Conservation (phyloP, 495 filamentous ascomycete species). For the Physcia stellaris region DNA sequence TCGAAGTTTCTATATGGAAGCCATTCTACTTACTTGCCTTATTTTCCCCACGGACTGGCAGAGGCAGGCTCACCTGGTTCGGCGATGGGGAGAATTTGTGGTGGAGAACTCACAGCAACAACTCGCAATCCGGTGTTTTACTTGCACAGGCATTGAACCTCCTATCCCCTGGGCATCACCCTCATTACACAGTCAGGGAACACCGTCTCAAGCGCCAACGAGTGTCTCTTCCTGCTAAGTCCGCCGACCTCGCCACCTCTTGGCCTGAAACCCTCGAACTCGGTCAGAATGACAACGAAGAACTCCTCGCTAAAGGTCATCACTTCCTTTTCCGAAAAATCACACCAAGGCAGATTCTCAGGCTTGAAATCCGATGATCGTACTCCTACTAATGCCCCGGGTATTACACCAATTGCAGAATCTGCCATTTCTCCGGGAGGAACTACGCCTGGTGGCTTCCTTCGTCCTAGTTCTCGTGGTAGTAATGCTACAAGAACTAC, state of each 20-base stretch:
- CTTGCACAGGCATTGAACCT: conserved; percentile 64
- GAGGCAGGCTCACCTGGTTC: conserved; percentile 70
- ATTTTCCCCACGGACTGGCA: conserved; percentile 74
- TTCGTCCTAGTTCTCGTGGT: conserved; percentile 40
- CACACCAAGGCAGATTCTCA: conserved; percentile 50
- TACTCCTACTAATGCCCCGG: conserved; percentile 62
- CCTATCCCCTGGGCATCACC: conserved; percentile 78
- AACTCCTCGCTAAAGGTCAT: conserved; percentile 84
- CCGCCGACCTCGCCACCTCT: conserved; percentile 34
- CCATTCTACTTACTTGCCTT: conserved; percentile 64
- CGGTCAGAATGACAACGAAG: conserved; percentile 42
- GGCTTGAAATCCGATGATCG: conserved; percentile 50
- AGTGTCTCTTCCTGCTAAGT: conserved; percentile 39
- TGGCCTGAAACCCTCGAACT: conserved; percentile 17
- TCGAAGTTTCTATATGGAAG: conserved; percentile 83
- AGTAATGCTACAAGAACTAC: conserved; percentile 47
- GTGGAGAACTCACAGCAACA: conserved; percentile 76
- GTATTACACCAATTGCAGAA: conserved; percentile 81
- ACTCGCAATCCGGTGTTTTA: conserved; percentile 84
- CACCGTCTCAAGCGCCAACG: conserved; percentile 49
- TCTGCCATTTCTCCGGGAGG: conserved; percentile 71
- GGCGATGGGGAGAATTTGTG: conserved; percentile 90
- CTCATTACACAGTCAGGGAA: conserved; percentile 14
- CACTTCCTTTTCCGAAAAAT: conserved; percentile 60
- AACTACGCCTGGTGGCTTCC: conserved; percentile 46